These are phyloP conservation scores for Hypoxylon fragiforme DNA, from an alignment of 495 filamentous ascomycete species.

Conservation along the genomic window DNA sequence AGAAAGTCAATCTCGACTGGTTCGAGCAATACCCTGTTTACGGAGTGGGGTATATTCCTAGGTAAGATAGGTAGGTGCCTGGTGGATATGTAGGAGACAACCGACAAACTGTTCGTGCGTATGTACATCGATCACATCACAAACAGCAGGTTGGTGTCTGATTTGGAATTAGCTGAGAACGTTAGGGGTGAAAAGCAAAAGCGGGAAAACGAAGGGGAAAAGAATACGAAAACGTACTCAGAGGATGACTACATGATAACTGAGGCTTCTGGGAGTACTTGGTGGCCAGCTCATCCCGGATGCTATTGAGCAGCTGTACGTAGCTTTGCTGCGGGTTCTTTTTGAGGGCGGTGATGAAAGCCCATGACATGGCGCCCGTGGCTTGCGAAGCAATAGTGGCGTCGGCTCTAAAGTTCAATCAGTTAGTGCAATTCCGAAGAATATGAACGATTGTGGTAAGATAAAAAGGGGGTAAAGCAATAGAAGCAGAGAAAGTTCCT, in stretches of 20 bases:
- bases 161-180: slow-evolving; percentile 24
- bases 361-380: slow-evolving; percentile 97
- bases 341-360: slow-evolving; percentile 90
- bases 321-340: slow-evolving; percentile 99
- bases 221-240: slow-evolving; percentile 66
- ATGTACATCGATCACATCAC: slow-evolving; percentile 51
- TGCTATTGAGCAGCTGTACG: slow-evolving; percentile 91
- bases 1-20: no score
- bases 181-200: no score
- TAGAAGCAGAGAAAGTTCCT: not conserved
- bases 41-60: no score
- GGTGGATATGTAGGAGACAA: no score
- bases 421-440: not conserved
- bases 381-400: slow-evolving; percentile 75
- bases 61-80: no score
- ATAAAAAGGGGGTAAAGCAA: not conserved
- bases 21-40: no score
- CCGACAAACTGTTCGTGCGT: no score
- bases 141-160: slow-evolving; percentile 57
- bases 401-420: slow-evolving; percentile 56
- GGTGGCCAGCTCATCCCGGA: slow-evolving; percentile 83
- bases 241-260: slow-evolving; percentile 91
- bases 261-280: slow-evolving; percentile 97
- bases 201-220: no score
- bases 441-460: not conserved